phyloP scores from a whole-genome alignment of 2,329 filamentous ascomycete genomes.

The Cladorrhinum sp. region DNA sequence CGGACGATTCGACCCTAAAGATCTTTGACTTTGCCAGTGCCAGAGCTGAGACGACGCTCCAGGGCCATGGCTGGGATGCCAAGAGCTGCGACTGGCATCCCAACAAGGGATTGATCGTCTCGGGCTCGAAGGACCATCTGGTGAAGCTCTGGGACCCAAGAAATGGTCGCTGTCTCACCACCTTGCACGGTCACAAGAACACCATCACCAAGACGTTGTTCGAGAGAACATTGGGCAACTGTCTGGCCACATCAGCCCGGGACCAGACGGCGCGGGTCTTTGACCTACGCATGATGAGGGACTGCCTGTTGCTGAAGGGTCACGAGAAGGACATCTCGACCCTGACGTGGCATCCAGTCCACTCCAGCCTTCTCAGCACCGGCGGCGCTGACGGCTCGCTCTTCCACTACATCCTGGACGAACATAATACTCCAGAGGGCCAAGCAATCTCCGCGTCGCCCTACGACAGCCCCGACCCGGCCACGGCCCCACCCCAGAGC shows the following conservation, averaged over 20 bases:
- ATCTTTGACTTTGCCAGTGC: constrained; percentile 95
- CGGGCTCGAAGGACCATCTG: constrained; percentile 94
- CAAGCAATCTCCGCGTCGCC: constrained; percentile 70
- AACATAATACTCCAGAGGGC: constrained; percentile 79
- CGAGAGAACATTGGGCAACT: constrained; percentile 76
- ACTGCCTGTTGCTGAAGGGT: constrained; percentile 87
- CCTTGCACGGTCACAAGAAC: constrained; percentile 94
- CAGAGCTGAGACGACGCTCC: constrained; percentile 75
- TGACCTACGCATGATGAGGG: constrained; percentile 96
- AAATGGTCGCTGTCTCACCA: constrained; percentile 83
- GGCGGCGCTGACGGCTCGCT: constrained; percentile 87
- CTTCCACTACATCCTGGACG: constrained; percentile 92
- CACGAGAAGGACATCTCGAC: constrained; percentile 97
- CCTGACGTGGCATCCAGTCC: constrained; percentile 88
- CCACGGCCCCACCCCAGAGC: constrained; percentile 79
- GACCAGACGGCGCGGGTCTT: constrained; percentile 93
- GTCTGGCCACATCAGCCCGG: constrained; percentile 87
- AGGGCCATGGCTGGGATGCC: constrained; percentile 96
- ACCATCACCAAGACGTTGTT: constrained; percentile 92
- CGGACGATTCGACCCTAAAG: constrained; percentile 88
- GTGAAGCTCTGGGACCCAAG: constrained; percentile 99
- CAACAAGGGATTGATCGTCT: constrained; percentile 87
- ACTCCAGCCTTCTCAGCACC: constrained; percentile 83
- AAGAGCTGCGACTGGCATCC: constrained; percentile 98
- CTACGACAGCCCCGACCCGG: constrained; percentile 79